Conservation (phyloP, 129 eudicot genomes). For the Centaurea solstitialis region DNA sequence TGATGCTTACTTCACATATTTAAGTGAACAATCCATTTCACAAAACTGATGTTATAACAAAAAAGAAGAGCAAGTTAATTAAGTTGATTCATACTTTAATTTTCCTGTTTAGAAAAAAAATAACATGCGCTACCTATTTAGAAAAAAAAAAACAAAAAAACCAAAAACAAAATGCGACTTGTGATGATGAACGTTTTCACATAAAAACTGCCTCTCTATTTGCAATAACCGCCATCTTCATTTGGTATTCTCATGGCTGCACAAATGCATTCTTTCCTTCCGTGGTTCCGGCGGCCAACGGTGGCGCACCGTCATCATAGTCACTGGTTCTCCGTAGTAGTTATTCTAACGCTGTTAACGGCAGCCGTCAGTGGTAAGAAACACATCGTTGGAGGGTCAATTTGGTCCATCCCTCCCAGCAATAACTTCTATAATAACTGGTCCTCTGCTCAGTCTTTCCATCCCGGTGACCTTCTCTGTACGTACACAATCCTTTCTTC, state of each 20-base stretch:
- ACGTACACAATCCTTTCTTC: background rate
- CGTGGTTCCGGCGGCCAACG: background rate
- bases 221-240: background rate
- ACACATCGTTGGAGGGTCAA: constrained; percentile 47
- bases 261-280: background rate
- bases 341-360: background rate
- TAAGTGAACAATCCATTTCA: no score
- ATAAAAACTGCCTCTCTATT: background rate
- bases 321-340: background rate
- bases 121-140: background rate
- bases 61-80: no score
- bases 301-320: background rate
- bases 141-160: background rate
- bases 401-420: constrained; percentile 59
- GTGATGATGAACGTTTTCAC: background rate
- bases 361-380: background rate
- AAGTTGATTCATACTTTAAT: no score
- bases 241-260: constrained; percentile 1
- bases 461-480: constrained; percentile 52
- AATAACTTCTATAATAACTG: constrained; percentile 48
- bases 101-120: no score
- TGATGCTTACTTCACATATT: no score
- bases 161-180: background rate
- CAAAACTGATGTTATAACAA: no score
- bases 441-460: constrained; percentile 49